phyloP scores from a whole-genome alignment of 1,284 basidiomycete species.

The Schizophyllum commune region DNA sequence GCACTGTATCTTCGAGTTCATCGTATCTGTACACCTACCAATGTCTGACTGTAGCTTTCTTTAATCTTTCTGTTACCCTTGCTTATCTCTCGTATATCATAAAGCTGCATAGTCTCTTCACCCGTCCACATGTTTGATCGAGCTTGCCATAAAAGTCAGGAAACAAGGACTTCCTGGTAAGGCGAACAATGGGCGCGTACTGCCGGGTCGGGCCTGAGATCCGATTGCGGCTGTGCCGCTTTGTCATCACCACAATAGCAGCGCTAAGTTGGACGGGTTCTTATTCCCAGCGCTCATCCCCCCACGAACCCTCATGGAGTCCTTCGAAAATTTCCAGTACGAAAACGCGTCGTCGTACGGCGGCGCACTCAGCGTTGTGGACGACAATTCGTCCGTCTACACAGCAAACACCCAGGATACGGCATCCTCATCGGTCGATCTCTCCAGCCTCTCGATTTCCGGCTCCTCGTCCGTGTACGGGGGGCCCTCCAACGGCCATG shows the following conservation, averaged over 20 bases:
- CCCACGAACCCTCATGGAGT: conserved; percentile 49
- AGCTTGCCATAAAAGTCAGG: neutral
- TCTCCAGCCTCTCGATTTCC: conserved; percentile 57
- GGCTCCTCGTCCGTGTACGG: conserved; percentile 31
- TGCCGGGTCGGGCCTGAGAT: neutral
- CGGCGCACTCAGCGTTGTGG: conserved; percentile 62
- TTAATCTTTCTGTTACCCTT: too few species aligned
- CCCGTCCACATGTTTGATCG: too few species aligned
- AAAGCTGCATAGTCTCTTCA: too few species aligned
- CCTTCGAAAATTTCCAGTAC: conserved; percentile 84
- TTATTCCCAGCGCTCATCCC: neutral
- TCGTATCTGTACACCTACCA: too few species aligned
- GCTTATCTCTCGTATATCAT: too few species aligned
- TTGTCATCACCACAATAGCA: neutral
- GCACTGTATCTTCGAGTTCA: too few species aligned
- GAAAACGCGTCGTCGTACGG: conserved; percentile 74
- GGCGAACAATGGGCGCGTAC: neutral
- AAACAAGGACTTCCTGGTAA: neutral
- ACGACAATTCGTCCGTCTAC: conserved; percentile 82
- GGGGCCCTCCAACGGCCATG: conserved; percentile 26
- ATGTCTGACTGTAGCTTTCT: too few species aligned
- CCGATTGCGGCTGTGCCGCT: neutral
- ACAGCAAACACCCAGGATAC: conserved; percentile 59
- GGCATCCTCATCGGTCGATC: conserved; percentile 43
- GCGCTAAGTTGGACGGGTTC: neutral